phyloP scores from a whole-genome alignment of 2,329 filamentous ascomycete genomes.

The Daldinia eschscholtzii region DNA sequence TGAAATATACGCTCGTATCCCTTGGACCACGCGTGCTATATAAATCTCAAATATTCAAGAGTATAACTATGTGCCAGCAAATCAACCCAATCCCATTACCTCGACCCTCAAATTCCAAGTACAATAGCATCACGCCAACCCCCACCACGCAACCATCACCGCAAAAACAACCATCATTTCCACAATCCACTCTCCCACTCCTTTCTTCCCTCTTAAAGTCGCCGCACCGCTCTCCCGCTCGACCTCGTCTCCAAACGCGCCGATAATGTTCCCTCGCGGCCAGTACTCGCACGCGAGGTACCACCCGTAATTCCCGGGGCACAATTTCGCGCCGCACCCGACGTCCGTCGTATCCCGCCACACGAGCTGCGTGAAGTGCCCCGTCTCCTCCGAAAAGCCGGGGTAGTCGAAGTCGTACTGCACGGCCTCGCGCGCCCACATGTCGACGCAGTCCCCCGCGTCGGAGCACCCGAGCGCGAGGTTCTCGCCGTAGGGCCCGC shows the following conservation, averaged over 20 bases:
- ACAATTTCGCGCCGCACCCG: slow-evolving; percentile 65
- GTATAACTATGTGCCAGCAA: not conserved
- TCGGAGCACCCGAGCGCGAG: slow-evolving; percentile 76
- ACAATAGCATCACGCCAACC: slow-evolving; percentile 21
- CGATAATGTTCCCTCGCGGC: slow-evolving; percentile 73
- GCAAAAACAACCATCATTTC: slow-evolving; percentile 24
- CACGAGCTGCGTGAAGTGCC: slow-evolving; percentile 80
- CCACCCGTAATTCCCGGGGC: slow-evolving; percentile 64
- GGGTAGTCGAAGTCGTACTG: slow-evolving; percentile 70
- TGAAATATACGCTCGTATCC: slow-evolving; percentile 13
- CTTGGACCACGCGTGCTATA: not conserved
- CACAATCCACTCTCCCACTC: not conserved
- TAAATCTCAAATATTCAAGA: not conserved
- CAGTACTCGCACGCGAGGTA: slow-evolving; percentile 79
- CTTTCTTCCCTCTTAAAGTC: not conserved
- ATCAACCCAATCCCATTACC: not conserved
- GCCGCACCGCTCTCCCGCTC: slow-evolving; percentile 29
- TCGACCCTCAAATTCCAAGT: not conserved
- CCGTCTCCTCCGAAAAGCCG: slow-evolving; percentile 70
- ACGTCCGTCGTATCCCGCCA: slow-evolving; percentile 74
- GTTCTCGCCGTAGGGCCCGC: slow-evolving; percentile 79
- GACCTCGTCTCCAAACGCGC: slow-evolving; percentile 63
- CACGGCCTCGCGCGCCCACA: slow-evolving; percentile 73
- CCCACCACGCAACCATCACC: slow-evolving; percentile 22
- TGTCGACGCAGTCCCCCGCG: slow-evolving; percentile 69